Evolutionary conservation across 2,329 filamentous ascomycete species (phyloP).

Genomic region (Aureobasidium sp.): DNA sequence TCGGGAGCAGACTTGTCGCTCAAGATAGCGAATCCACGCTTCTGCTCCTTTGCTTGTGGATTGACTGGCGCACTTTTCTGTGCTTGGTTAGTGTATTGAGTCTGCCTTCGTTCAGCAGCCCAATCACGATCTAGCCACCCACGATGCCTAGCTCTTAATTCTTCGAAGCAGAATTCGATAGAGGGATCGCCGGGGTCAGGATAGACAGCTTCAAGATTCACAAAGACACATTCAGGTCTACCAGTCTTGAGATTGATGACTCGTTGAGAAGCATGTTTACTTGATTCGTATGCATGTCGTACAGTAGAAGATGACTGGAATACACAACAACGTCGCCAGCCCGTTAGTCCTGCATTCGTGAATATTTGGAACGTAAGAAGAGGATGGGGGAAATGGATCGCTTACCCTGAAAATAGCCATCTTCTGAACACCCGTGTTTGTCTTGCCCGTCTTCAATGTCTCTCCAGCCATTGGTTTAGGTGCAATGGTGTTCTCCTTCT

Average conservation of each 20-base stretch:
- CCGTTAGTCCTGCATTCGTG: slow-evolving; percentile 91
- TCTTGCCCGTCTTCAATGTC: slow-evolving; percentile 79
- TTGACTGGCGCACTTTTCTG: neutral
- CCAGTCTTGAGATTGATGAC: slow-evolving; percentile 76
- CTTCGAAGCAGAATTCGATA: slow-evolving; percentile 83
- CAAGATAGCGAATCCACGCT: slow-evolving; percentile 17
- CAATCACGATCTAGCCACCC: slow-evolving; percentile 54
- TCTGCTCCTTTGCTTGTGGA: slow-evolving; percentile 14
- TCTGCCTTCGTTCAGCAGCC: slow-evolving; percentile 15
- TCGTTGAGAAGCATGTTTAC: slow-evolving; percentile 59
- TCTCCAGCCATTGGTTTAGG: slow-evolving; percentile 88
- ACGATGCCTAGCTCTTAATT: slow-evolving; percentile 70
- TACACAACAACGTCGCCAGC: slow-evolving; percentile 15
- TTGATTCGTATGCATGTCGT: slow-evolving; percentile 17
- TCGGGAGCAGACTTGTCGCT: slow-evolving; percentile 12
- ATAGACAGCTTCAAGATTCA: slow-evolving; percentile 79
- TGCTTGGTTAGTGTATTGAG: neutral
- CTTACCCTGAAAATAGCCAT: slow-evolving; percentile 95
- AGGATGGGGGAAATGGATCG: slow-evolving; percentile 26
- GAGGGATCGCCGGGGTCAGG: slow-evolving; percentile 61
- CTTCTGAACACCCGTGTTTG: slow-evolving; percentile 68
- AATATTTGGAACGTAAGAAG: slow-evolving; percentile 56
- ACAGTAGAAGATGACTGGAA: slow-evolving; percentile 17
- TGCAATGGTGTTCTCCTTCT: slow-evolving; percentile 87
- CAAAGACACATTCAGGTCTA: slow-evolving; percentile 77